Conservation (phyloP, 345 rosid species). For the Luvunga scandens region DNA sequence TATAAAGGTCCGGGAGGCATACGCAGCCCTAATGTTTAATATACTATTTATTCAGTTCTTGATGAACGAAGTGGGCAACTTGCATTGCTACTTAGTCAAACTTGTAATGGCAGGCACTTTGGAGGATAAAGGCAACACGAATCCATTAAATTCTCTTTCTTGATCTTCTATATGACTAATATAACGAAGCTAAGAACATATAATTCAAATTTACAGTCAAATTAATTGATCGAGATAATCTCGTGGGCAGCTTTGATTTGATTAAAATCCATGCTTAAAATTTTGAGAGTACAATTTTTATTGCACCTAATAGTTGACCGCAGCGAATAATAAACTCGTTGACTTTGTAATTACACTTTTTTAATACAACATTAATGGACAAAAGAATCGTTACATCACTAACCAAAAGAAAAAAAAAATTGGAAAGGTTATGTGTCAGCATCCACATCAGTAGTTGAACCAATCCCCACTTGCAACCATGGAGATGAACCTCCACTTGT, state of each 20-base stretch:
- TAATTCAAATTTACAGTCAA: neutral
- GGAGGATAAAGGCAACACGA: constrained; percentile 6
- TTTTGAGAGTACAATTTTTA: neutral
- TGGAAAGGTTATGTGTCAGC: constrained; percentile 32
- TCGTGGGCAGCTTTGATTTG: constrained; percentile 9
- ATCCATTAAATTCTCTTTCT: neutral
- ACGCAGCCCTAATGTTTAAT: neutral
- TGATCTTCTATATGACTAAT: neutral
- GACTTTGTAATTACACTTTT: constrained; percentile 16
- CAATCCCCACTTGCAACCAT: constrained; percentile 85
- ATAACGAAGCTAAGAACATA: neutral
- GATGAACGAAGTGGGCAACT: constrained; percentile 16
- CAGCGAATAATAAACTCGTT: neutral
- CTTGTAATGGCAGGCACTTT: constrained; percentile 24
- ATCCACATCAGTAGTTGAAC: constrained; percentile 41
- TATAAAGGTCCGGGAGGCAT: neutral
- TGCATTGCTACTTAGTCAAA: constrained; percentile 17
- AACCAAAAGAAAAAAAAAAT: neutral
- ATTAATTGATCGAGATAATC: neutral
- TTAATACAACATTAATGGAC: neutral
- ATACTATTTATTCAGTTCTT: neutral
- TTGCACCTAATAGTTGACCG: constrained; percentile 4
- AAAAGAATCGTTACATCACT: neutral
- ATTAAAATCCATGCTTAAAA: constrained; percentile 1
- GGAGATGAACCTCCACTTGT: constrained; percentile 50